A percentile compares a stretch with the other conserved stretches of the same genome.
These are phyloP conservation scores for Rhexocercosporidium sp. DNA, from an alignment of 2,329 filamentous ascomycete species.

Conservation along the genomic window DNA sequence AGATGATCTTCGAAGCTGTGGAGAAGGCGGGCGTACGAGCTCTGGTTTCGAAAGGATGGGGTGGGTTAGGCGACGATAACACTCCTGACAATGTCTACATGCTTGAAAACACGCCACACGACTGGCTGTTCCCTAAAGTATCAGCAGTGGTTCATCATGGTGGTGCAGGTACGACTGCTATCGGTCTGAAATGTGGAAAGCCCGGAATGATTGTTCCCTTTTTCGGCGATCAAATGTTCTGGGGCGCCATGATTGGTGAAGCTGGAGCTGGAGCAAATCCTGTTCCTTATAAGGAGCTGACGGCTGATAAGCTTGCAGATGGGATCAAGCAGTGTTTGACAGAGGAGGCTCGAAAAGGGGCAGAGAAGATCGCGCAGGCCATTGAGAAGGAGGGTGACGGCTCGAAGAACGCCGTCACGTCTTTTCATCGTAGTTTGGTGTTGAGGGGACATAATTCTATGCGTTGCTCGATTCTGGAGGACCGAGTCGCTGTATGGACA, in stretches of 20 bases:
- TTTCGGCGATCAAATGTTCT: conserved; percentile 81
- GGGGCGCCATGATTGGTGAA: conserved; percentile 71
- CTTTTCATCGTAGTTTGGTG: conserved; percentile 67
- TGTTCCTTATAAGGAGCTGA: conserved; percentile 46
- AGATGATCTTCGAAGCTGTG: conserved; percentile 74
- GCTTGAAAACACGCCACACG: conserved; percentile 76
- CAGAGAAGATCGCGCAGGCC: conserved; percentile 61
- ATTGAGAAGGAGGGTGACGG: conserved; percentile 70
- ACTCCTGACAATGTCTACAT: conserved; percentile 70
- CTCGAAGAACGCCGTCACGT: conserved; percentile 69
- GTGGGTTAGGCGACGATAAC: conserved; percentile 66
- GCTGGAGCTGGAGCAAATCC: conserved; percentile 46
- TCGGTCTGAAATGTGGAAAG: conserved; percentile 71
- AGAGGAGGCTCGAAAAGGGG: conserved; percentile 62
- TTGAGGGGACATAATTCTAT: conserved; percentile 59
- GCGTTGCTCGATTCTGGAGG: conserved; percentile 68
- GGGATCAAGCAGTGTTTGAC: conserved; percentile 72
- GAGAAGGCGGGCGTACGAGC: conserved; percentile 69
- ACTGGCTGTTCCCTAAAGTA: conserved; percentile 76
- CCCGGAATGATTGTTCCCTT: conserved; percentile 81
- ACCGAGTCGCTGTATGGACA: conserved; percentile 69
- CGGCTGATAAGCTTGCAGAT: conserved; percentile 67
- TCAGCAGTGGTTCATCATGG: conserved; percentile 74
- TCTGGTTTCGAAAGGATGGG: conserved; percentile 78
- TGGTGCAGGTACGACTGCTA: conserved; percentile 79